Conservation (phyloP, 192 early-diverging fungal species). For the Podila verticillata region DNA sequence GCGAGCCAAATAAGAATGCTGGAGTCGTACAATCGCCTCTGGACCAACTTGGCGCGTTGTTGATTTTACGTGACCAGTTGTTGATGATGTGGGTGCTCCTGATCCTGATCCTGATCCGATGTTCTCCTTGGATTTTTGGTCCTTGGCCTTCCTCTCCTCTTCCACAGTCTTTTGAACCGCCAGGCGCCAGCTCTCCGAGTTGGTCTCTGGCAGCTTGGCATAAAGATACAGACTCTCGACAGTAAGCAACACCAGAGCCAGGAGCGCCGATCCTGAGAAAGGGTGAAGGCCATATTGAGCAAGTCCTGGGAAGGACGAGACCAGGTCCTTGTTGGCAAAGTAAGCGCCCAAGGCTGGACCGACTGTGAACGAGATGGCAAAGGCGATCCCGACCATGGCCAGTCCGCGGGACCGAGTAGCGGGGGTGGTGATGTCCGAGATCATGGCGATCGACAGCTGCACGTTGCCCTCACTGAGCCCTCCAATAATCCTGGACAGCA, state of each 20-base stretch:
- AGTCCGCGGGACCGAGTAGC: conserved; percentile 81
- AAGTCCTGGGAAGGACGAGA: conserved; percentile 48
- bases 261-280: conserved; percentile 89
- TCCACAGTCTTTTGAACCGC: conserved; percentile 27
- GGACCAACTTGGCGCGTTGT: conserved; percentile 2
- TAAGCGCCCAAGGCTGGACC: conserved; percentile 92
- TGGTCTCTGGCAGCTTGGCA: conserved; percentile 80
- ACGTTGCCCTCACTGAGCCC: conserved; percentile 98
- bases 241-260: conserved; percentile 84
- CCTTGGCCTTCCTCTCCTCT: conserved; percentile 25
- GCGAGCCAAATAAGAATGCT: conserved; percentile 41
- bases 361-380: conserved; percentile 94
- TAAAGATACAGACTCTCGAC: conserved; percentile 86
- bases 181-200: conserved; percentile 26
- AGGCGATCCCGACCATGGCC: conserved; percentile 96
- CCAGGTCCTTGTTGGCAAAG: conserved; percentile 69
- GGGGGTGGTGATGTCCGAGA: conserved; percentile 90
- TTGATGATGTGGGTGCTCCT: background rate
- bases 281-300: conserved; percentile 66
- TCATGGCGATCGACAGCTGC: conserved; percentile 95
- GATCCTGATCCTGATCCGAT: background rate
- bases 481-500: conserved; percentile 86
- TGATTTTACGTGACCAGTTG: background rate
- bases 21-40: conserved; percentile 30
- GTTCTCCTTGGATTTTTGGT: background rate